Evolutionary conservation across 1,284 basidiomycete species (phyloP), one percentile per base, ranked within the genome.

Genomic region (Stygiomarasmius scandens): DNA sequence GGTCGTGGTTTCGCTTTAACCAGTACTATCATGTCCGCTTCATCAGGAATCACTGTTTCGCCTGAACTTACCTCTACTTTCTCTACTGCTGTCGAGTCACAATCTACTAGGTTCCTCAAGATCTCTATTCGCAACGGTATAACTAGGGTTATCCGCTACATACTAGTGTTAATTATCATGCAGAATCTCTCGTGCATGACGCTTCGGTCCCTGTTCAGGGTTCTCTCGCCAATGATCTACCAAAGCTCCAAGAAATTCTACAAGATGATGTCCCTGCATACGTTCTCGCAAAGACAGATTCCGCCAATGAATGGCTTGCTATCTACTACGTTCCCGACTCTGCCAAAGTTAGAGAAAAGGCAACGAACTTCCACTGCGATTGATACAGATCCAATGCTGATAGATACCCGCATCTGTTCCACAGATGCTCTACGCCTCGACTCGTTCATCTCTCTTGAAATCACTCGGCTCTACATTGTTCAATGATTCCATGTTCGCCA

Each of bases 391-490:
- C 38, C 19, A 24, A n/a, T 43, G 49, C 50, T 48, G 51, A 55
- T 48, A 49, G 22, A 41, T 45, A n/a, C 27, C 6, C 54, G 34
- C n/a, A 32, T 32, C 29, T 32, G 29, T 32, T 32, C 29, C 12
- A 36, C 60, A 96, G 90, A 96, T 96, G 94, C 78, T 96, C 25
- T 95, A 96, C 71, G 94, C 94, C n/a, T 90, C 93, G 1, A 88
- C 89, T 0, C 85, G 93, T 52, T 79, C 81, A 24, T 83, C 88
- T 6, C 78, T 96, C 20, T 79, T 88, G 48, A 93, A 87, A 71
- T 78, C 84, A 3, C 80, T 96, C 1, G 93, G 93, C 46, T 89
- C 92, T 3, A 78, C 84, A 47, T 75, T 86, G 56, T 93, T 95
- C 71, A 83, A 85, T 12, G 89, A 93, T 67, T 83, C 84, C 54